phyloP scores from a whole-genome alignment of 306 rosid species.

The Medicago ruthenica region DNA sequence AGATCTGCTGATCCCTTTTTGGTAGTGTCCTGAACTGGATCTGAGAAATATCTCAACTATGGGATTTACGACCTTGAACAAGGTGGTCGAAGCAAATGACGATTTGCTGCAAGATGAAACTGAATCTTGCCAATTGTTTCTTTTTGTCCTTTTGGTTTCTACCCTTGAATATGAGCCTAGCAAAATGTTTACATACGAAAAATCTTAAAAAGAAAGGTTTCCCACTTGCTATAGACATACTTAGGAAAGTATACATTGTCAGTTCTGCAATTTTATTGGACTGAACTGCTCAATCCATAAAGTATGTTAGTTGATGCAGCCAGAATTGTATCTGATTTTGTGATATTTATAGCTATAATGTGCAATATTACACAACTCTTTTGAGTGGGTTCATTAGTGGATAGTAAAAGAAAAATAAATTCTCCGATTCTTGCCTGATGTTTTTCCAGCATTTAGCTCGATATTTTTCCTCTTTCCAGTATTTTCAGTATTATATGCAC shows the following conservation, averaged over 20 bases:
- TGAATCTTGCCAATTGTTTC: slow-evolving; percentile 53
- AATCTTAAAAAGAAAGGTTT: slow-evolving; percentile 46
- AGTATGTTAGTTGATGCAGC: slow-evolving; percentile 48
- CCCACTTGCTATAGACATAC: slow-evolving; percentile 63
- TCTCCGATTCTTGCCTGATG: slow-evolving; percentile 22
- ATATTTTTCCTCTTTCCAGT: neutral
- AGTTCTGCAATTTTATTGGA: slow-evolving; percentile 74
- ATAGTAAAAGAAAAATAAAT: slow-evolving; percentile 43
- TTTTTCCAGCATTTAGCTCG: slow-evolving; percentile 3
- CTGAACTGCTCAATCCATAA: slow-evolving; percentile 43
- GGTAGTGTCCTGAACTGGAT: slow-evolving; percentile 56
- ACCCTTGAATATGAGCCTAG: slow-evolving; percentile 64
- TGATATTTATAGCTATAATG: slow-evolving; percentile 44
- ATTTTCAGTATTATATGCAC: neutral
- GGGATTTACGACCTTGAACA: slow-evolving; percentile 52
- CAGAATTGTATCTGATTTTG: slow-evolving; percentile 51
- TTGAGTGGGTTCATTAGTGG: slow-evolving; percentile 32
- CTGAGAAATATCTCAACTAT: slow-evolving; percentile 44
- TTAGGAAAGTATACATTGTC: slow-evolving; percentile 80
- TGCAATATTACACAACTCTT: slow-evolving; percentile 43
- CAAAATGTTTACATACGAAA: slow-evolving; percentile 65
- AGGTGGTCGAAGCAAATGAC: slow-evolving; percentile 56
- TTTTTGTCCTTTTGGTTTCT: slow-evolving; percentile 42
- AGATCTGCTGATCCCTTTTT: slow-evolving; percentile 56
- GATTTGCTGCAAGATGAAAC: slow-evolving; percentile 50